These are phyloP conservation scores for Eleusine indica DNA, from an alignment of 176 grass and related monocot species.

Conservation along the genomic window DNA sequence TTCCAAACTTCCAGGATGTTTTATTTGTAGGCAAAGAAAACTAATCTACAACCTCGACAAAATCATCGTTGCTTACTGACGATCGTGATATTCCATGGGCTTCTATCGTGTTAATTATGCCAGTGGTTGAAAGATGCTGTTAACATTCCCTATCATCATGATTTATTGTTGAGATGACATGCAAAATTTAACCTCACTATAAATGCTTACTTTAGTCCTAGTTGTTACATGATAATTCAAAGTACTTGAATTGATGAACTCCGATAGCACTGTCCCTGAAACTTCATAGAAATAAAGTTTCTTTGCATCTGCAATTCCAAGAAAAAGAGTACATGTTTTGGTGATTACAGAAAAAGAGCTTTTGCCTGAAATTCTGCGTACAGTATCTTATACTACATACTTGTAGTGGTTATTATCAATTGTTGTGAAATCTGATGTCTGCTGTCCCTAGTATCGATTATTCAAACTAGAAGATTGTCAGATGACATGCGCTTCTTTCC, in stretches of 20 bases:
- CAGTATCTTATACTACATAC: constrained; percentile 4
- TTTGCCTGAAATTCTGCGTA: neutral
- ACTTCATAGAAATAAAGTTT: constrained; percentile 20
- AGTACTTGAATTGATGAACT: constrained; percentile 8
- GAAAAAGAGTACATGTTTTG: constrained; percentile 3
- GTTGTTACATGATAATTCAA: constrained; percentile 7
- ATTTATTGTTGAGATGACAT: neutral
- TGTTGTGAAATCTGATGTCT: neutral
- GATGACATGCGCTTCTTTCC: neutral
- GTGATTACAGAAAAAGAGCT: neutral
- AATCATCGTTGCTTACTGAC: neutral
- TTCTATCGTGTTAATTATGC: neutral
- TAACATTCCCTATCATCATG: neutral
- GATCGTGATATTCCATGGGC: neutral
- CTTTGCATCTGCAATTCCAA: neutral
- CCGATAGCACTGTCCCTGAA: neutral
- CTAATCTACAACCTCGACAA: neutral
- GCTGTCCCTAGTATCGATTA: neutral
- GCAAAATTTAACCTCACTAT: neutral
- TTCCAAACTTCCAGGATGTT: neutral
- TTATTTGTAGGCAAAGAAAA: neutral
- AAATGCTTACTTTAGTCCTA: neutral
- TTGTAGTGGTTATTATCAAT: neutral
- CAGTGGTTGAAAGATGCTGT: neutral
- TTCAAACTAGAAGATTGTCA: constrained; percentile 3